Evolutionary conservation across 441 rosid species (phyloP), one percentile per base, ranked within the genome.

Genomic region (Gossypium lobatum): DNA sequence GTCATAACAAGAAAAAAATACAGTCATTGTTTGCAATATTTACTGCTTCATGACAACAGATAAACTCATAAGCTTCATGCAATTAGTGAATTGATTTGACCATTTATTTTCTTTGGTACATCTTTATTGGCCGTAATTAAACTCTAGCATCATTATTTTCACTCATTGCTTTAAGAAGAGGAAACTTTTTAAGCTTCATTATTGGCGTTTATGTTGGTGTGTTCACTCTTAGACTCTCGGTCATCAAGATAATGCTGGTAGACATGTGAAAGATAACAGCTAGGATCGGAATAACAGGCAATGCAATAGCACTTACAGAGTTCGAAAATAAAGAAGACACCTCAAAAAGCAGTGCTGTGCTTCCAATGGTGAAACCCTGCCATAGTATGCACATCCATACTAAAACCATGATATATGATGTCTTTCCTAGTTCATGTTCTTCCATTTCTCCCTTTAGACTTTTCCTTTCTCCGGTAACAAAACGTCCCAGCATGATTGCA

Each of bases 381-480:
- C 80, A 78, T 3, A 67, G 26, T 48, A 80, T 52, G 66, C 82
- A 65, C 42, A 75, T 71, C n/a, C 78, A 78, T 60, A 55, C 77
- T 72, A 83, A 73, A 11, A 21, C 75, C 75, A 82, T n/a, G 3
- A 80, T 57, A 39, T 83, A 80, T 0, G 83, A 71, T 8, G 71
- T 39, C 75, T 78, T 55, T 59, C 87, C 87, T 0, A 50, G 67
- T 63, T 78, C 73, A 54, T 73, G 83, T 18, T 64, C 82, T 39
- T 61, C 52, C 84, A 80, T 81, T 71, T 81, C 83, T 63, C 68
- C 34, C 0, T 77, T 59, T 31, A 83, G 4, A 60, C 53, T 72
- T 53, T 34, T 57, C 81, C 83, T 79, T 68, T 83, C 87, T 10
- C 80, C 81, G 48, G 85, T 85, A 0, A 65, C 81, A 16, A 83